These are phyloP conservation scores for Helicostylum pulchrum DNA, from an alignment of 192 early-diverging fungal genomes.

Conservation along the genomic window DNA sequence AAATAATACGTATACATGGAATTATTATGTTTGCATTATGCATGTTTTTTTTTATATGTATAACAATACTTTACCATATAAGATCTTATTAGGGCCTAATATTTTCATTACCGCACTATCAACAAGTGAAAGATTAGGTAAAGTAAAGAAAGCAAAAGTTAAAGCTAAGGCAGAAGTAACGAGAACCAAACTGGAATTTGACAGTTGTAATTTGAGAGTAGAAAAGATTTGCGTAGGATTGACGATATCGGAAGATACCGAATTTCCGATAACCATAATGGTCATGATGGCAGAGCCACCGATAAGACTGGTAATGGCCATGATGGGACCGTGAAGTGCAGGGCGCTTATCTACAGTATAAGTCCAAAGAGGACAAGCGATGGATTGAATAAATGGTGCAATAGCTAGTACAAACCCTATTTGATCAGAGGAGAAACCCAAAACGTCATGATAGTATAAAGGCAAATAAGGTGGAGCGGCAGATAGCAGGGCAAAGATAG, in stretches of 20 bases:
- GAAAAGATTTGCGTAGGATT: background rate
- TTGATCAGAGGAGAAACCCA: slow-evolving; percentile 29
- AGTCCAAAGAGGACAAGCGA: slow-evolving; percentile 41
- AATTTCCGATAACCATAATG: slow-evolving; percentile 18
- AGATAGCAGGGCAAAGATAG: slow-evolving; percentile 22
- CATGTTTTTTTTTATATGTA: background rate
- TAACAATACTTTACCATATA: slow-evolving; percentile 39
- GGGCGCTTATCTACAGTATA: slow-evolving; percentile 28
- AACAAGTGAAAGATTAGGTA: slow-evolving; percentile 34
- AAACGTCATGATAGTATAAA: slow-evolving; percentile 27
- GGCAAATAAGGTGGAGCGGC: slow-evolving; percentile 30
- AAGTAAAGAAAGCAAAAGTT: slow-evolving; percentile 35
- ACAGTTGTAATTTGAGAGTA: background rate
- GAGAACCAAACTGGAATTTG: background rate
- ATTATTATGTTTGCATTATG: background rate
- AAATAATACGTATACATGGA: background rate
- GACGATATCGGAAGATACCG: background rate
- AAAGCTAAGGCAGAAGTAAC: slow-evolving; percentile 1
- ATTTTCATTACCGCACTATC: slow-evolving; percentile 42
- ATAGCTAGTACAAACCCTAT: slow-evolving; percentile 37
- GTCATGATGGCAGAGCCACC: slow-evolving; percentile 23
- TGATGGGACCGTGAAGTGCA: slow-evolving; percentile 23
- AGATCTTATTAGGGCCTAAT: slow-evolving; percentile 34
- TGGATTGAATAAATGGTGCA: slow-evolving; percentile 35
- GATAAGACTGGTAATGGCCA: slow-evolving; percentile 19